phyloP scores from a whole-genome alignment of 2,329 filamentous ascomycete species.

The Diplodia corticola region DNA sequence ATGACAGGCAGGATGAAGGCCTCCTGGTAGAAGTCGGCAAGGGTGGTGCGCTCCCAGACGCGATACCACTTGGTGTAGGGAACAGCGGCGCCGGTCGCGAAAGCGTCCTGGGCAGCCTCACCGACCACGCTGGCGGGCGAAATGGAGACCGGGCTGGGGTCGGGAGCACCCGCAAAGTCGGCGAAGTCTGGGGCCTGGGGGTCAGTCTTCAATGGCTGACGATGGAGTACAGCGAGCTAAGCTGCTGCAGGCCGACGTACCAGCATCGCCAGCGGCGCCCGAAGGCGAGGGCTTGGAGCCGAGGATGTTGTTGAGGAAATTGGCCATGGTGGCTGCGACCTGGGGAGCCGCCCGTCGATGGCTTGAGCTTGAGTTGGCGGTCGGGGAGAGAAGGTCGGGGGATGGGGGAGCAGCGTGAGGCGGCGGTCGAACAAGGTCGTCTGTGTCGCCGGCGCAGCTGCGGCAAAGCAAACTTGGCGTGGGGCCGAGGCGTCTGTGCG shows the following conservation, averaged over 20 bases:
- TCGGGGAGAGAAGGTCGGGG: background rate
- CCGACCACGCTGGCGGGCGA: slow-evolving; percentile 45
- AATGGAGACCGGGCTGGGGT: slow-evolving; percentile 58
- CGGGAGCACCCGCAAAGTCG: slow-evolving; percentile 81
- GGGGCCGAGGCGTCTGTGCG: slow-evolving; percentile 12
- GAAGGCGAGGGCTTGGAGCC: slow-evolving; percentile 62
- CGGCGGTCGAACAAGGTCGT: slow-evolving; percentile 7
- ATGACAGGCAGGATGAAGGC: slow-evolving; percentile 77
- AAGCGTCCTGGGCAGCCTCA: slow-evolving; percentile 39
- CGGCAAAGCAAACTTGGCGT: slow-evolving; percentile 19
- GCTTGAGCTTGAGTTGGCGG: background rate
- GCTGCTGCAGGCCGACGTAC: slow-evolving; percentile 50
- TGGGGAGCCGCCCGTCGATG: slow-evolving; percentile 1
- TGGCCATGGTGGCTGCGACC: slow-evolving; percentile 43
- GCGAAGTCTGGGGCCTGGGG: slow-evolving; percentile 70
- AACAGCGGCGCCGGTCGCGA: slow-evolving; percentile 50
- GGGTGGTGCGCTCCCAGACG: slow-evolving; percentile 83
- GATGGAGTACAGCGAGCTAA: slow-evolving; percentile 23
- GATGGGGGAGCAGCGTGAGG: slow-evolving; percentile 2
- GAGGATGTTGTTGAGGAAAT: slow-evolving; percentile 67
- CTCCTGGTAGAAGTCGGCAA: slow-evolving; percentile 85
- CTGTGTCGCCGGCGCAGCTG: slow-evolving; percentile 6
- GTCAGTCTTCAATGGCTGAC: slow-evolving; percentile 24
- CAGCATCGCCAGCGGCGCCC: slow-evolving; percentile 60
- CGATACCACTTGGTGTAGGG: slow-evolving; percentile 97